Conservation (phyloP, 106 monocot genomes). For the Acanthochlamys bracteata region DNA sequence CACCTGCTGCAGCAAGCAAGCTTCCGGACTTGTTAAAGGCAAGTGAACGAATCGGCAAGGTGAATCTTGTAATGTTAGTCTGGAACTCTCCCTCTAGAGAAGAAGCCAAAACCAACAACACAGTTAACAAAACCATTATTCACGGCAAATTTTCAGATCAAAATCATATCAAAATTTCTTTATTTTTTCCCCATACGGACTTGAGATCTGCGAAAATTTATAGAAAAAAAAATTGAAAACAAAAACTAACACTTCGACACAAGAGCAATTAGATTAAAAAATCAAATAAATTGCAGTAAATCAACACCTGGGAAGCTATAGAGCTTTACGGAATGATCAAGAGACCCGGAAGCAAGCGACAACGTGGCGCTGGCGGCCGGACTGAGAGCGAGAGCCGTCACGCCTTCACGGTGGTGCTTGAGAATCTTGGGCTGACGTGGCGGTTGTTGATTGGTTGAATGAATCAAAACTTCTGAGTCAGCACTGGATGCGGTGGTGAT, state of each 20-base stretch:
- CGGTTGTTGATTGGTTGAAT: constrained; percentile 45
- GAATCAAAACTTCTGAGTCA: constrained; percentile 51
- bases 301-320: constrained; percentile 69
- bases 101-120: not conserved
- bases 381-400: constrained; percentile 76
- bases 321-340: constrained; percentile 94
- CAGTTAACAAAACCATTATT: too few species aligned
- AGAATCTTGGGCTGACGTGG: constrained; percentile 27
- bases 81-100: constrained; percentile 75
- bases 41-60: constrained; percentile 76
- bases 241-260: too few species aligned
- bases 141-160: too few species aligned
- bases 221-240: too few species aligned
- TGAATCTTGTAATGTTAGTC: constrained; percentile 88
- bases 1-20: constrained; percentile 91
- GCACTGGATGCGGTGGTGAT: constrained; percentile 53
- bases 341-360: constrained; percentile 75
- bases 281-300: too few species aligned
- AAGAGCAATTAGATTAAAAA: not conserved
- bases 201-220: too few species aligned
- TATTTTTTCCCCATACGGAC: too few species aligned
- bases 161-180: too few species aligned
- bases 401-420: constrained; percentile 60
- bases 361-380: constrained; percentile 21
- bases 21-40: constrained; percentile 86